Evolutionary conservation across 306 rosid genomes (phyloP).

Genomic region (Dicorynia guianensis): DNA sequence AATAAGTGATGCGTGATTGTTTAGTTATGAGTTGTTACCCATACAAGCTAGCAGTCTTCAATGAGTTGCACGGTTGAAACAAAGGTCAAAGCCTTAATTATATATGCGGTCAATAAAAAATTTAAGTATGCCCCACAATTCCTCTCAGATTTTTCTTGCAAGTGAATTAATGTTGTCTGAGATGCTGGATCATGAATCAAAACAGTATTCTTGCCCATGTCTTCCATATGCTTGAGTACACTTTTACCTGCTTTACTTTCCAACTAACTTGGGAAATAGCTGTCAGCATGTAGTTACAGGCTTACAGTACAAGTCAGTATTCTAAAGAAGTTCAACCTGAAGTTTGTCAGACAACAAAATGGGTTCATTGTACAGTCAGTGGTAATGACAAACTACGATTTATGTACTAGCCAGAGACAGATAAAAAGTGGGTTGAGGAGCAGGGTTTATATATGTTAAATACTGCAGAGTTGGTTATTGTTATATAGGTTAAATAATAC

Average conservation of each 20-base stretch:
- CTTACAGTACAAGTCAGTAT: not conserved
- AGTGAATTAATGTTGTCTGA: constrained; percentile 12
- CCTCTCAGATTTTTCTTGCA: not conserved
- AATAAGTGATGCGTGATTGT: too few species aligned
- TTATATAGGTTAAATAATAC: too few species aligned
- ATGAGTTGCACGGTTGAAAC: not conserved
- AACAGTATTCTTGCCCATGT: not conserved
- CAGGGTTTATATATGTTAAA: not conserved
- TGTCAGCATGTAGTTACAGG: constrained; percentile 29
- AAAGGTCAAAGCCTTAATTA: not conserved
- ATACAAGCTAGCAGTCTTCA: not conserved
- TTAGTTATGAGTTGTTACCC: not conserved
- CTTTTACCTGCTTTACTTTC: not conserved
- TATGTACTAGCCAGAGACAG: not conserved
- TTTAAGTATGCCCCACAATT: too few species aligned
- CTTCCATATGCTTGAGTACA: not conserved
- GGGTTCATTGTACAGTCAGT: not conserved
- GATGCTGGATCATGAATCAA: constrained; percentile 18
- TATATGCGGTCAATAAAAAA: too few species aligned
- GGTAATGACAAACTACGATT: not conserved
- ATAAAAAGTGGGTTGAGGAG: not conserved
- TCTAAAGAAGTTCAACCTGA: constrained; percentile 16
- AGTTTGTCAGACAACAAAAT: constrained; percentile 24
- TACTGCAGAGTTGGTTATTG: too few species aligned
- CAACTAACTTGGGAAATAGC: constrained; percentile 43